These are phyloP conservation scores for Porodaedalea pini DNA, from an alignment of 1,284 basidiomycete species.

Conservation along the genomic window DNA sequence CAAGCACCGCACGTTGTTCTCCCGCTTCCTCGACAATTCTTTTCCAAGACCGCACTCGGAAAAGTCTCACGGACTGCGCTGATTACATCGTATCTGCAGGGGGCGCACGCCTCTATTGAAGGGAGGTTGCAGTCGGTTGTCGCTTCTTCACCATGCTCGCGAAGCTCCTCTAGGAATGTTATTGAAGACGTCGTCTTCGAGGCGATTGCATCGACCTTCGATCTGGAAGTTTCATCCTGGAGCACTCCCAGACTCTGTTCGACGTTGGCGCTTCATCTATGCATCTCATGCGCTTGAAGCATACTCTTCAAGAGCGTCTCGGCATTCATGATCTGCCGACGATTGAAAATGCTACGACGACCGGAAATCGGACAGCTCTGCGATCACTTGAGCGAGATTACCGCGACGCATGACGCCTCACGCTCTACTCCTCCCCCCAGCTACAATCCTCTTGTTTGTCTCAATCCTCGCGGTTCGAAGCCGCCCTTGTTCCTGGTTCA, in stretches of 20 bases:
- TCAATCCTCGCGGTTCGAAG: constrained; percentile 38
- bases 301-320: constrained; percentile 34
- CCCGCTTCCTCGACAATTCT: constrained; percentile 31
- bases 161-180: constrained; percentile 19
- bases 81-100: constrained; percentile 28
- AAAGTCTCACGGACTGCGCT: constrained; percentile 33
- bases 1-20: constrained; percentile 32
- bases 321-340: constrained; percentile 37
- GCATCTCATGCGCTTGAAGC: constrained; percentile 33
- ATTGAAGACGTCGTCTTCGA: constrained; percentile 28
- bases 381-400: constrained; percentile 28
- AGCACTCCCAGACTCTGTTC: constrained; percentile 32
- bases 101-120: constrained; percentile 27
- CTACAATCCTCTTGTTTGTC: constrained; percentile 36
- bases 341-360: constrained; percentile 39
- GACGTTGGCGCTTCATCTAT: constrained; percentile 33
- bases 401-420: constrained; percentile 15
- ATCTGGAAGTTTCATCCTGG: constrained; percentile 21
- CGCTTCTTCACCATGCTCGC: not conserved
- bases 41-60: constrained; percentile 34
- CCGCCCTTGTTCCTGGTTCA: constrained; percentile 44
- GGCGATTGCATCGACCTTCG: constrained; percentile 26
- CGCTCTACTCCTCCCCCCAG: constrained; percentile 3
- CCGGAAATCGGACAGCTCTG: constrained; percentile 35
- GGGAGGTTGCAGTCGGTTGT: constrained; percentile 17